Base-by-base conservation (phyloP, 441 rosid genomes). In the Pelargonium exstipulatum region DNA sequence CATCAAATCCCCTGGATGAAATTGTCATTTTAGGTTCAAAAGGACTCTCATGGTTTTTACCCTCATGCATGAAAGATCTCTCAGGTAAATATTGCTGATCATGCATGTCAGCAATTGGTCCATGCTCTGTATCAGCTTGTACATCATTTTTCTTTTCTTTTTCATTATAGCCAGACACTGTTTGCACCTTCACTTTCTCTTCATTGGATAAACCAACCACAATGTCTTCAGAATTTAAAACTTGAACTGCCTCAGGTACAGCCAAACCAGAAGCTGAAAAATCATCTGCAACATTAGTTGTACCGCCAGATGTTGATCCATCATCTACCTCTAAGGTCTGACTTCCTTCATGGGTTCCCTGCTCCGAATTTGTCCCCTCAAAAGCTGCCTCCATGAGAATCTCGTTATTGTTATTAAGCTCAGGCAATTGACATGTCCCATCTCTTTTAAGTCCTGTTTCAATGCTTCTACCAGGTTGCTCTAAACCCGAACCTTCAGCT, bases 401-500 rank as follows among this genome's bases (percentile, higher is more conserved):
- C 74, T 76, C 84, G 75, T 72, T 68, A 62, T 53, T 57, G 55
- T 66, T 75, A 22, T 48, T 49, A 9, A 20, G 55, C 69, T 77
- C 78, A 16, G 76, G 64, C 17, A 67, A 65, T 66, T 73, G 37
- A 45, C 63, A 24, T 58, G 14, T 64, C 68, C 60, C 76, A 66
- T 73, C 77, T 68, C 71, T 73, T 66, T 73, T 77, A 71, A 20
- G 74, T 75, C 76, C 81, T 63, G 64, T 49, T 67, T 76, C 79
- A 77, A 22, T 18, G 61, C 76, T 76, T 70, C 76, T 71, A 70
- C 74, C 73, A 76, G 65, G 67, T 68, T 87, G 87, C 68, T 78
- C 76, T 74, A 75, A 75, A 76, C 66, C 88, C 76, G 74, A 85
- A 82, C 82, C 85, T 84, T 84, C 77, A 78, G 85, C 85, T 77